Evolutionary conservation across 208 protist species (phyloP).

Genomic region (Phytomonas serpens): DNA sequence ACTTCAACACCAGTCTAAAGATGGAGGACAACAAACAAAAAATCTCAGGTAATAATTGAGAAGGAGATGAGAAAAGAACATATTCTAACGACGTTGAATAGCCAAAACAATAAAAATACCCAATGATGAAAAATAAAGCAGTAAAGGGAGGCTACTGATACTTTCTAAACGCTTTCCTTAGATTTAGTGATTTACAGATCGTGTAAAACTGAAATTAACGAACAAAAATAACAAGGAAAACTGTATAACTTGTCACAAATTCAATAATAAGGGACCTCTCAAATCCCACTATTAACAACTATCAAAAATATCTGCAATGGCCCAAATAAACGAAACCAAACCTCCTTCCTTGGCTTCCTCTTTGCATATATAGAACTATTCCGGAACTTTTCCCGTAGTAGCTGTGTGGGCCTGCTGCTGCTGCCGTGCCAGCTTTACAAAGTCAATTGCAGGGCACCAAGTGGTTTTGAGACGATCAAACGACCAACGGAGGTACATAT

Average conservation of each 20-base stretch:
- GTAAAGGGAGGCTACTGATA: background rate
- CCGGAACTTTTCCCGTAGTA: background rate
- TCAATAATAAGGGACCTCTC: background rate
- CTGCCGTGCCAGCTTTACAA: conserved; percentile 24
- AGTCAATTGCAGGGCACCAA: conserved; percentile 60
- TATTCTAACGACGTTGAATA: background rate
- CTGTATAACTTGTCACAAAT: background rate
- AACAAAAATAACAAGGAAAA: background rate
- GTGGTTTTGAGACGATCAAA: conserved; percentile 47
- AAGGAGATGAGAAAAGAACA: background rate
- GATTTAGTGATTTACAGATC: background rate
- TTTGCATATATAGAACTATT: background rate
- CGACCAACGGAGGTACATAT: conserved; percentile 82
- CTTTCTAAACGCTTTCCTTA: background rate
- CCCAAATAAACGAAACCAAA: background rate
- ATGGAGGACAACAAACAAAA: background rate
- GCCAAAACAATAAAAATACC: background rate
- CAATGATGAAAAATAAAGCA: background rate
- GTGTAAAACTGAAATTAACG: background rate
- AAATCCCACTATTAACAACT: background rate
- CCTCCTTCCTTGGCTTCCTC: background rate
- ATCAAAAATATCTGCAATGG: background rate
- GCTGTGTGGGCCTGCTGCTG: background rate
- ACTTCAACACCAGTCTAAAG: background rate
- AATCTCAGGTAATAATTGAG: background rate